Conservation (phyloP, 176 grass and related monocot genomes). For the Triticum dicoccoides region DNA sequence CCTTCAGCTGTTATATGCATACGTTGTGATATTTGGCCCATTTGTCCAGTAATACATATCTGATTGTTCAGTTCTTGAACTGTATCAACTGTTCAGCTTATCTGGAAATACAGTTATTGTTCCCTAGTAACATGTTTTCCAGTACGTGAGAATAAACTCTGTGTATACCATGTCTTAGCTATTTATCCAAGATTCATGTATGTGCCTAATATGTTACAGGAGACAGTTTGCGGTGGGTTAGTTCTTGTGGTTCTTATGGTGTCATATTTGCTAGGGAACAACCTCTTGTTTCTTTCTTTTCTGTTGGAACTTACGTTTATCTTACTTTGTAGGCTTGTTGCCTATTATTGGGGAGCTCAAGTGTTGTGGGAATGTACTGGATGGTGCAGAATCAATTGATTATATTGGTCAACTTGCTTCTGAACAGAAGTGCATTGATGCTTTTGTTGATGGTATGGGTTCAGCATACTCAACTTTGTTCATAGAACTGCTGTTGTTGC, state of each 20-base stretch:
- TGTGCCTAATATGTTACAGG: slow-evolving; percentile 6
- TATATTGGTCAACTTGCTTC: slow-evolving; percentile 43
- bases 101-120: slow-evolving; percentile 2
- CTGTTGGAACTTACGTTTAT: slow-evolving; percentile 9
- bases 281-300: neutral
- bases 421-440: slow-evolving; percentile 67
- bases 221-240: neutral
- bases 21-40: neutral
- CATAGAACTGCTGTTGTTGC: slow-evolving; percentile 9
- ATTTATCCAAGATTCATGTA: slow-evolving; percentile 1
- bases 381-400: slow-evolving; percentile 44
- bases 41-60: neutral
- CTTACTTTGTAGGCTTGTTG: slow-evolving; percentile 58
- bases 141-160: neutral
- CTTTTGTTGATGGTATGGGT: slow-evolving; percentile 68
- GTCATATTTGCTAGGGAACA: slow-evolving; percentile 10
- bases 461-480: slow-evolving; percentile 1
- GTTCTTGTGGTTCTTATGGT: neutral
- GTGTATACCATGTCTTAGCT: neutral
- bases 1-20: neutral
- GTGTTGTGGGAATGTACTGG: slow-evolving; percentile 54
- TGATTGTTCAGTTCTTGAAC: neutral
- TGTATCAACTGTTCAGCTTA: neutral
- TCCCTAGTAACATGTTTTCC: neutral
- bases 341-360: slow-evolving; percentile 69